phyloP scores from a whole-genome alignment of 306 rosid species.

The Nissolia schottii region DNA sequence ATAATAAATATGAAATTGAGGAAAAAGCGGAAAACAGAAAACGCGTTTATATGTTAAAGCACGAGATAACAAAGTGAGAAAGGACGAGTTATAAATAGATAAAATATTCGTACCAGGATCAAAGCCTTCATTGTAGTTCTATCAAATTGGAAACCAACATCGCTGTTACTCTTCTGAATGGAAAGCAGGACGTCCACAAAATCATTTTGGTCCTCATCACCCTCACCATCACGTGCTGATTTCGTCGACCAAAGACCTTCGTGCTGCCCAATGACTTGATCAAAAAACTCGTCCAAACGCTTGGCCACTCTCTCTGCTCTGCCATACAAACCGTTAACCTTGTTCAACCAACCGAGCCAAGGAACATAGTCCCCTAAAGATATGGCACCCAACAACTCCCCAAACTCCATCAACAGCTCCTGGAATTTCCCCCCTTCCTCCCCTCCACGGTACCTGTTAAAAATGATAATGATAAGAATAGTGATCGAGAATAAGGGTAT shows the following conservation, averaged over 20 bases:
- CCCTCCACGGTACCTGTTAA: slow-evolving; percentile 14
- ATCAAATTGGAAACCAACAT: not conserved
- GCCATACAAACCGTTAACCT: slow-evolving; percentile 14
- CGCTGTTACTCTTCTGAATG: not conserved
- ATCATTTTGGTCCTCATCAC: slow-evolving; percentile 9
- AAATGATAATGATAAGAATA: too few species aligned
- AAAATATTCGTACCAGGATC: slow-evolving; percentile 11
- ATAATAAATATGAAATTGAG: too few species aligned
- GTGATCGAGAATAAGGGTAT: too few species aligned
- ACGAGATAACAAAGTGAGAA: too few species aligned
- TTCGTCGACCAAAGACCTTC: not conserved
- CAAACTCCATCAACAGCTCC: slow-evolving; percentile 10
- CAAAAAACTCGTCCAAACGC: slow-evolving; percentile 10
- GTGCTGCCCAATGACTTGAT: slow-evolving; percentile 9
- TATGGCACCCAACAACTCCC: slow-evolving; percentile 9
- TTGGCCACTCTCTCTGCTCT: slow-evolving; percentile 10
- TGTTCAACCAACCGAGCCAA: slow-evolving; percentile 25
- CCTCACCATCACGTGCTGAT: not conserved
- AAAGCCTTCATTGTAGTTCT: slow-evolving; percentile 16
- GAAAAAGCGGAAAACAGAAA: not conserved
- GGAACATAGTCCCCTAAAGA: slow-evolving; percentile 17
- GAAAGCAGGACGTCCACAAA: slow-evolving; percentile 35
- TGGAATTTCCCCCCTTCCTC: slow-evolving; percentile 15
- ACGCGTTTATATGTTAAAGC: not conserved
- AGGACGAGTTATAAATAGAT: not conserved